A percentile compares a stretch with the other conserved stretches of the same genome.
Evolutionary conservation across 2,329 filamentous ascomycete species (phyloP).

Genomic region (Colletotrichum brevisporum): DNA sequence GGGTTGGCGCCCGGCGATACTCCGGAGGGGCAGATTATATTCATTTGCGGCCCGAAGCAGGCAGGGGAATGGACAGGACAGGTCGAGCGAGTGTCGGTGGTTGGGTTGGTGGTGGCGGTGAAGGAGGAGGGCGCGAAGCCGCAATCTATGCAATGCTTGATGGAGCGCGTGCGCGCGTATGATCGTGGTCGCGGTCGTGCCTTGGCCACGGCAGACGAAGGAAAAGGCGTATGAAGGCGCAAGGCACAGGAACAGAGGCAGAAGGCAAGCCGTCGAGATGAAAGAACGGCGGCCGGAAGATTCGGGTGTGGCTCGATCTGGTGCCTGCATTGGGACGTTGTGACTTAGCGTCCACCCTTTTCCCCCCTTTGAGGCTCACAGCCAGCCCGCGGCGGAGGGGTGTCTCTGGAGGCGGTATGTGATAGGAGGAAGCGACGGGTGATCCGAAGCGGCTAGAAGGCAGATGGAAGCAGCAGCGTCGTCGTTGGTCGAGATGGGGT

Average conservation of each 20-base stretch:
- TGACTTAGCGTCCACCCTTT: background rate
- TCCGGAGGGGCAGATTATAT: background rate
- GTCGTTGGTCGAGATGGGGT: conserved; percentile 4
- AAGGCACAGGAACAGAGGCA: conserved; percentile 3
- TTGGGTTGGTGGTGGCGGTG: conserved; percentile 25
- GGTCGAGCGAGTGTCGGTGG: background rate
- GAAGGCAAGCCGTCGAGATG: background rate
- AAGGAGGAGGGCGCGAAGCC: conserved; percentile 2
- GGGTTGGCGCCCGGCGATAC: conserved; percentile 10
- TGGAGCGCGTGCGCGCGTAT: background rate
- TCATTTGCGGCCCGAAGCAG: conserved; percentile 16
- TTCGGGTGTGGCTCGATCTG: conserved; percentile 21
- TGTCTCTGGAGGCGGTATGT: background rate
- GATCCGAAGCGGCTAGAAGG: conserved; percentile 18
- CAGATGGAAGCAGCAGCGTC: conserved; percentile 30
- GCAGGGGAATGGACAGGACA: background rate
- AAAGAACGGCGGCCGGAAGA: conserved; percentile 12
- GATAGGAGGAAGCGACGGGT: conserved; percentile 7
- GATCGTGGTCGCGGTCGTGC: background rate
- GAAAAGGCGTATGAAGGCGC: too few relatives aligned
- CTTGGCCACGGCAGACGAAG: background rate
- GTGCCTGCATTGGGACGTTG: conserved; percentile 20
- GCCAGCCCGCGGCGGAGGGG: conserved; percentile 18
- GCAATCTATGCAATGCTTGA: conserved; percentile 7
- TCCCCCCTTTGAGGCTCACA: conserved; percentile 31